These are phyloP conservation scores for Theobroma cacao DNA, from an alignment of 345 rosid genomes.

Conservation along the genomic window DNA sequence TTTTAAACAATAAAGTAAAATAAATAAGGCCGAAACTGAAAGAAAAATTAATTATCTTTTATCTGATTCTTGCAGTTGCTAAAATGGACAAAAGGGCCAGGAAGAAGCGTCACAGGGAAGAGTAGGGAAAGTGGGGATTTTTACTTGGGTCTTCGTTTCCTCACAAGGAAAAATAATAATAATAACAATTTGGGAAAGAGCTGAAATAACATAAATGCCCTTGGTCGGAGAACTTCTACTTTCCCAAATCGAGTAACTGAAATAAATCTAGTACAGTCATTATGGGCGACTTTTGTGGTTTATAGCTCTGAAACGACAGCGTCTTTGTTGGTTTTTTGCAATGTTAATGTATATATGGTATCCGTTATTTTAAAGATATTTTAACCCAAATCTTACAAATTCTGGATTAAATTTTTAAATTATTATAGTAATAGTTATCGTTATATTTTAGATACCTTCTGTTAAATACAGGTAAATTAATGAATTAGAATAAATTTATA, in stretches of 20 bases:
- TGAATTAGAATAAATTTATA: too few species aligned
- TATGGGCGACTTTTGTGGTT: not conserved
- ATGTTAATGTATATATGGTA: too few species aligned
- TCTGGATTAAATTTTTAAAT: too few species aligned
- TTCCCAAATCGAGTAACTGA: not conserved
- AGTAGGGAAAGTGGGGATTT: slow-evolving; percentile 2
- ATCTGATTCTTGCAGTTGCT: not conserved
- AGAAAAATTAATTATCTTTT: not conserved
- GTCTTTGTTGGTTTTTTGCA: not conserved
- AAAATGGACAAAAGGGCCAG: not conserved
- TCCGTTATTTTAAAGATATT: too few species aligned
- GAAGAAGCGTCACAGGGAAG: not conserved
- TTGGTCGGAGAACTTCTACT: not conserved
- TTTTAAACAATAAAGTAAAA: not conserved
- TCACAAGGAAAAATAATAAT: not conserved
- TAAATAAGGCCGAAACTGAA: not conserved
- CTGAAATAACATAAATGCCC: not conserved
- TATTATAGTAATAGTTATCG: too few species aligned
- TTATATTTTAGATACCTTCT: too few species aligned
- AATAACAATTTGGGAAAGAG: not conserved
- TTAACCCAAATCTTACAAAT: too few species aligned
- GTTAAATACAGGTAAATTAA: too few species aligned
- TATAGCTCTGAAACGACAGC: not conserved
- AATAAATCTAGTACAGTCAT: not conserved
- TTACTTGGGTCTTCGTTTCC: not conserved